Evolutionary conservation across 192 early-diverging fungal genomes (phyloP).

Genomic region (Coemansia sp.): DNA sequence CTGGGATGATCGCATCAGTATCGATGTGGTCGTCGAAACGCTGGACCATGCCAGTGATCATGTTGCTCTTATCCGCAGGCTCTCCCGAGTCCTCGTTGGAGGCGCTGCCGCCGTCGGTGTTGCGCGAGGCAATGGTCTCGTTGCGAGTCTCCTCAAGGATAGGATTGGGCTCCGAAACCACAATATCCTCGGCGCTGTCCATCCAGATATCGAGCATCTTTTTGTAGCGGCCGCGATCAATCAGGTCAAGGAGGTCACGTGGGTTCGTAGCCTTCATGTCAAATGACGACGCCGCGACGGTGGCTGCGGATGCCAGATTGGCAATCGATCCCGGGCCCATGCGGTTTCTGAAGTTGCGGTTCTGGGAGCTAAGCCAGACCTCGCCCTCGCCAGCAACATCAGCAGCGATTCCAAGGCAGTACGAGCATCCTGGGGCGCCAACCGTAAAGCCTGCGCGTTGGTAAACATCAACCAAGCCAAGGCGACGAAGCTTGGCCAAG

Average conservation of each 20-base stretch:
- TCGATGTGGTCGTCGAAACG: slow-evolving; percentile 77
- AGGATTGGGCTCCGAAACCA: slow-evolving; percentile 69
- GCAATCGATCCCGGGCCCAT: slow-evolving; percentile 83
- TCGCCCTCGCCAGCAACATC: slow-evolving; percentile 78
- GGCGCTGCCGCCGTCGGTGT: slow-evolving; percentile 32
- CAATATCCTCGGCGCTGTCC: slow-evolving; percentile 62
- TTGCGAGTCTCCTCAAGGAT: slow-evolving; percentile 50
- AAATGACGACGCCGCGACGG: slow-evolving; percentile 78
- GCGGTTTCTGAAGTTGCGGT: slow-evolving; percentile 84
- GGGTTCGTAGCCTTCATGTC: slow-evolving; percentile 74
- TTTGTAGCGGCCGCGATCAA: slow-evolving; percentile 66
- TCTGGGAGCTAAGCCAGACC: slow-evolving; percentile 82
- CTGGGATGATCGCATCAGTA: slow-evolving; percentile 80
- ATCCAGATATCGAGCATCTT: slow-evolving; percentile 70
- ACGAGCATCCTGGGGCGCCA: slow-evolving; percentile 79
- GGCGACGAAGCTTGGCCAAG: slow-evolving; percentile 72
- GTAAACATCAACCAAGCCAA: slow-evolving; percentile 76
- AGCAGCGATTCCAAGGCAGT: slow-evolving; percentile 80
- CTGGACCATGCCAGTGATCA: slow-evolving; percentile 70
- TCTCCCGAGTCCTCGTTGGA: slow-evolving; percentile 1
- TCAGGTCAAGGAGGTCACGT: slow-evolving; percentile 64
- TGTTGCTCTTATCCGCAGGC: slow-evolving; percentile 37
- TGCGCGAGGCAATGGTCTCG: slow-evolving; percentile 45
- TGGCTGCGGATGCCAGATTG: slow-evolving; percentile 77
- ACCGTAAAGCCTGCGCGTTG: slow-evolving; percentile 74